These are phyloP conservation scores for Podaxis sp. DNA, from an alignment of 768 basidiomycete genomes.

Conservation along the genomic window DNA sequence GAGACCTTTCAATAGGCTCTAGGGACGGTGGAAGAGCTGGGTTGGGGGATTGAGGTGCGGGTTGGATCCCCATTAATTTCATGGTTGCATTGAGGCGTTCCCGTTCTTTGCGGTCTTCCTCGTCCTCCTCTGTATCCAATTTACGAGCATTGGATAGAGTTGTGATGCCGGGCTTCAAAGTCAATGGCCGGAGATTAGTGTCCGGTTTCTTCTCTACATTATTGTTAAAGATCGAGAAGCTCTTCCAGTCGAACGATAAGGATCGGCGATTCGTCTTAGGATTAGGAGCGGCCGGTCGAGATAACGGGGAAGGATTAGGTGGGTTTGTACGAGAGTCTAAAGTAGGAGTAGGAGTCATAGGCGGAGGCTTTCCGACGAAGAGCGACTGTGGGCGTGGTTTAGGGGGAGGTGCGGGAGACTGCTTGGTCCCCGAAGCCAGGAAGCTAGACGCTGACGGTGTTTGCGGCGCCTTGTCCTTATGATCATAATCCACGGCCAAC, in stretches of 20 bases:
- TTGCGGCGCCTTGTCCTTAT: constrained; percentile 47
- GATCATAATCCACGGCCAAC: constrained; percentile 85
- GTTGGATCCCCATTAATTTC: constrained; percentile 91
- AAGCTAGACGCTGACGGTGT: constrained; percentile 41
- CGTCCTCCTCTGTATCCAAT: constrained; percentile 85
- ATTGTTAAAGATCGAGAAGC: constrained; percentile 62
- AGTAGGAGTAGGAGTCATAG: constrained; percentile 27
- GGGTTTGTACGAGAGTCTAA: constrained; percentile 20
- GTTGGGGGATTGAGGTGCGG: constrained; percentile 40
- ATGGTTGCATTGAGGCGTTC: constrained; percentile 88
- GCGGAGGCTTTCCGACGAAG: constrained; percentile 40
- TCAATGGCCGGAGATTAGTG: constrained; percentile 60
- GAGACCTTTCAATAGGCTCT: constrained; percentile 22
- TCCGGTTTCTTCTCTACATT: constrained; percentile 60
- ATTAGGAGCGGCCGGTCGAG: constrained; percentile 13
- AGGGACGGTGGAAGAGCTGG: constrained; percentile 25
- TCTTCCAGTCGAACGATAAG: constrained; percentile 81
- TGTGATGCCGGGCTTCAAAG: constrained; percentile 60
- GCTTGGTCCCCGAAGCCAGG: constrained; percentile 22
- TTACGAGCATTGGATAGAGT: constrained; percentile 65
- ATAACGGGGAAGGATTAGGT: constrained; percentile 10
- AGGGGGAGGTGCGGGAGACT: constrained; percentile 24
- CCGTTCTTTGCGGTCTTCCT: constrained; percentile 84
- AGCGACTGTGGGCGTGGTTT: constrained; percentile 64
- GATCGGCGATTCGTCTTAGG: constrained; percentile 62